phyloP scores from a whole-genome alignment of 768 basidiomycete genomes.

The Xanthoconium purpureum region DNA sequence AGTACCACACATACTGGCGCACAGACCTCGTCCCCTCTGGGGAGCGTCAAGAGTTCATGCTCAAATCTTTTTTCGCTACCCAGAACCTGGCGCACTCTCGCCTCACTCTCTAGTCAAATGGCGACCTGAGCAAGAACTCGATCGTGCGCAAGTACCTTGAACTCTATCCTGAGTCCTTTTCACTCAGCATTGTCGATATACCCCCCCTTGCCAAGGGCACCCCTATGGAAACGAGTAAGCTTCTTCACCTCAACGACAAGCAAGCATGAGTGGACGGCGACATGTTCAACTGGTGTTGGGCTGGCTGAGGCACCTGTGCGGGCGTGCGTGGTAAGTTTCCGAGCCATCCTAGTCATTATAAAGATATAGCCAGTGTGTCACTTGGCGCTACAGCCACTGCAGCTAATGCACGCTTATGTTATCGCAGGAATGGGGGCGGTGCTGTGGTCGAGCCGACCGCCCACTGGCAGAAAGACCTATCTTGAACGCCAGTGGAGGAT shows the following conservation, averaged over 20 bases:
- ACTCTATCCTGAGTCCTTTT: conserved; percentile 68
- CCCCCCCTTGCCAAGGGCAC: conserved; percentile 69
- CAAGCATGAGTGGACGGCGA: conserved; percentile 84
- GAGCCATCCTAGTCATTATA: conserved; percentile 22
- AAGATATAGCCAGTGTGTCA: background rate
- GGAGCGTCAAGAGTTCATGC: conserved; percentile 80
- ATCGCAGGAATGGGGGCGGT: too few relatives aligned
- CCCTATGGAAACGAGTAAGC: conserved; percentile 58
- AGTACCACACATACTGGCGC: conserved; percentile 94
- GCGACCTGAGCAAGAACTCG: conserved; percentile 54
- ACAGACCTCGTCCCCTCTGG: conserved; percentile 78
- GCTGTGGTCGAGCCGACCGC: background rate
- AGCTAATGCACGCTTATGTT: conserved; percentile 16
- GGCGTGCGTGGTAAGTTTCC: conserved; percentile 9
- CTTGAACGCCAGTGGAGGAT: background rate
- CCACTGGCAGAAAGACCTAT: conserved; percentile 25
- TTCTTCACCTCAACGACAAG: conserved; percentile 62
- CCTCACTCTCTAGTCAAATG: conserved; percentile 93
- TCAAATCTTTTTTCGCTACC: conserved; percentile 92
- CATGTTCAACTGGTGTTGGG: conserved; percentile 9
- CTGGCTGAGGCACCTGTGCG: conserved; percentile 9
- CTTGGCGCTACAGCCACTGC: background rate
- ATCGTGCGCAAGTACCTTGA: conserved; percentile 60
- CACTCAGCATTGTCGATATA: conserved; percentile 66
- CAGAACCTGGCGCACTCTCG: conserved; percentile 65